Evolutionary conservation across 208 protist genomes (phyloP).

Genomic region (Trypanosoma congolense): DNA sequence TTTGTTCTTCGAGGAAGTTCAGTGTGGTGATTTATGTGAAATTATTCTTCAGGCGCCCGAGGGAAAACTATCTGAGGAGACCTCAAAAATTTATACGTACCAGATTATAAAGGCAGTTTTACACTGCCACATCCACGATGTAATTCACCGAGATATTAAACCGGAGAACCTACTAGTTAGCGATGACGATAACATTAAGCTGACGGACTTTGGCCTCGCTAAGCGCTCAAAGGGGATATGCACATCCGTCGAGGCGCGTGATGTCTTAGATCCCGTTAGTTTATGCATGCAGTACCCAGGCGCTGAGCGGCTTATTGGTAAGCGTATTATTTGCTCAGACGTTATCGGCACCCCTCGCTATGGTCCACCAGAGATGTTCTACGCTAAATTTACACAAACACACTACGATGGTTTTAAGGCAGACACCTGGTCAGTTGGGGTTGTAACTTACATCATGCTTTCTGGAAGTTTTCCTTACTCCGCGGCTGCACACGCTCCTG

Average conservation of each 20-base stretch:
- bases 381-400: slow-evolving; percentile 88
- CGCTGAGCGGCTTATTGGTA: slow-evolving; percentile 75
- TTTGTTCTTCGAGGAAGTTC: slow-evolving; percentile 85
- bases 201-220: slow-evolving; percentile 90
- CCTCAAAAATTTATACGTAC: slow-evolving; percentile 81
- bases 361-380: slow-evolving; percentile 89
- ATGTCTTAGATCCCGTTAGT: slow-evolving; percentile 60
- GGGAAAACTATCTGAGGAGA: slow-evolving; percentile 78
- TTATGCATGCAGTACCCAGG: slow-evolving; percentile 77
- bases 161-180: slow-evolving; percentile 89
- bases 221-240: slow-evolving; percentile 77
- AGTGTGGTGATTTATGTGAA: slow-evolving; percentile 84
- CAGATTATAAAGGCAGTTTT: slow-evolving; percentile 88
- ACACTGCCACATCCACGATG: slow-evolving; percentile 88
- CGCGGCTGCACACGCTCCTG: slow-evolving; percentile 73
- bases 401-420: slow-evolving; percentile 92
- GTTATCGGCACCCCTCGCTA: slow-evolving; percentile 90
- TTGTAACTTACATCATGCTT: slow-evolving; percentile 96
- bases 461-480: slow-evolving; percentile 96
- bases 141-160: slow-evolving; percentile 91
- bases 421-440: slow-evolving; percentile 95
- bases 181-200: slow-evolving; percentile 83
- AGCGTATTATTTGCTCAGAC: slow-evolving; percentile 82
- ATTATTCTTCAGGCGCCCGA: slow-evolving; percentile 76
- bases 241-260: slow-evolving; percentile 44